Evolutionary conservation across 257 asterid species (phyloP).

Genomic region (Petunia secreta): DNA sequence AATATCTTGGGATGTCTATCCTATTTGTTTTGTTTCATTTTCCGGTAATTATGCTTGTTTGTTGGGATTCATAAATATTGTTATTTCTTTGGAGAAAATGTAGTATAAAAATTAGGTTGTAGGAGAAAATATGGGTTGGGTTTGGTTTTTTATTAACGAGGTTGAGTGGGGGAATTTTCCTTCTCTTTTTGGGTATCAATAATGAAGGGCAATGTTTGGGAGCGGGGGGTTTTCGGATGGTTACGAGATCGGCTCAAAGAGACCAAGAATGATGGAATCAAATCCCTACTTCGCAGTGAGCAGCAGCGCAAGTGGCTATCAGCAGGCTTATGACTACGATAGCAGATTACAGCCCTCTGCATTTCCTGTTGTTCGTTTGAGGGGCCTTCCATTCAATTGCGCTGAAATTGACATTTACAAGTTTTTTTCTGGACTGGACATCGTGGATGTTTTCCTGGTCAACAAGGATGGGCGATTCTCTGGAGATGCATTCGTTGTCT

Average conservation of each 20-base stretch:
- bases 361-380: slow-evolving; percentile 86
- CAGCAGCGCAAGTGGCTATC: slow-evolving; percentile 68
- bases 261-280: slow-evolving; percentile 99
- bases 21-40: neutral
- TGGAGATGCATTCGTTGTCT: slow-evolving; percentile 90
- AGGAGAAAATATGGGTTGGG: slow-evolving; percentile 83
- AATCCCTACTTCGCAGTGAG: slow-evolving; percentile 99
- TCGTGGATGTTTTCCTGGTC: slow-evolving; percentile 82
- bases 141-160: slow-evolving; percentile 93
- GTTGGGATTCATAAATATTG: slow-evolving; percentile 25
- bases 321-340: slow-evolving; percentile 24
- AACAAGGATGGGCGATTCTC: slow-evolving; percentile 82
- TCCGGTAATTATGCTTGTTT: slow-evolving; percentile 45
- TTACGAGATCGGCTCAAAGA: slow-evolving; percentile 99
- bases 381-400: slow-evolving; percentile 96
- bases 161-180: slow-evolving; percentile 85
- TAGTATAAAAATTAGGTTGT: slow-evolving; percentile 49
- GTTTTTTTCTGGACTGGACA: slow-evolving; percentile 88
- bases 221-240: slow-evolving; percentile 99
- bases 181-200: slow-evolving; percentile 76
- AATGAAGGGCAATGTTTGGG: slow-evolving; percentile 99
- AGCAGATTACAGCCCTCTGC: slow-evolving; percentile 30
- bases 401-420: slow-evolving; percentile 70
- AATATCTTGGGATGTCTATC: neutral
- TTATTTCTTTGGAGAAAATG: slow-evolving; percentile 8